A percentile compares a stretch with the other conserved stretches of the same genome.
These are phyloP conservation scores for Phytophthora colocasiae DNA, from an alignment of 352 stramenopile species.

Conservation along the genomic window DNA sequence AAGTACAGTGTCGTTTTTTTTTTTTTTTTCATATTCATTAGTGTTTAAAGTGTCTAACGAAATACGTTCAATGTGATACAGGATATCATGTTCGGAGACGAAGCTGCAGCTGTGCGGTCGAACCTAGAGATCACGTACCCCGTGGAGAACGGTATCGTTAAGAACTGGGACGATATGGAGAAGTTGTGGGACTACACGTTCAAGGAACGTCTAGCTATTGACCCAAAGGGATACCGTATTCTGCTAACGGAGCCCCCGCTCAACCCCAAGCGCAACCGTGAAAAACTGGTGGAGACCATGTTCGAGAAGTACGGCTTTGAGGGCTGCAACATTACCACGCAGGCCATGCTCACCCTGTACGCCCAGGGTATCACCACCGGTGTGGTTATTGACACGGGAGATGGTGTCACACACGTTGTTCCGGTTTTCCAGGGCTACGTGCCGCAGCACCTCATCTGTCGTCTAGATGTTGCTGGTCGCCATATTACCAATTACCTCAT, in stretches of 20 bases:
- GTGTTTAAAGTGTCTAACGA: not conserved
- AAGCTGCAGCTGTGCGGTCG: conserved; percentile 87
- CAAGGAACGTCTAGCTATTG: conserved; percentile 87
- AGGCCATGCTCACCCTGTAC: conserved; percentile 95
- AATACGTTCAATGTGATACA: conserved; percentile 28
- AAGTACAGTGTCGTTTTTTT: conserved; percentile 39
- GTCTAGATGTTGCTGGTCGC: conserved; percentile 92
- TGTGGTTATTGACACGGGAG: conserved; percentile 93
- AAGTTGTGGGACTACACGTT: conserved; percentile 98
- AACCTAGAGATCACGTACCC: conserved; percentile 91
- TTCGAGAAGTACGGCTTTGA: conserved; percentile 95
- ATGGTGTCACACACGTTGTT: conserved; percentile 94
- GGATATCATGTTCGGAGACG: conserved; percentile 97
- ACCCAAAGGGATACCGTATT: conserved; percentile 83
- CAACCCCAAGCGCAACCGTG: conserved; percentile 93
- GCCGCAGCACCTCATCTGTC: conserved; percentile 89
- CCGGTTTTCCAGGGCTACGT: conserved; percentile 93
- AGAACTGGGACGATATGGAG: conserved; percentile 98
- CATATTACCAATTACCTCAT: conserved; percentile 97
- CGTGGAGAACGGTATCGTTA: conserved; percentile 97
- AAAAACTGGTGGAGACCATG: conserved; percentile 94
- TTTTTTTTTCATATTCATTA: not conserved
- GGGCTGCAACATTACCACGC: conserved; percentile 90
- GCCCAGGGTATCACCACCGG: conserved; percentile 91
- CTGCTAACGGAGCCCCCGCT: conserved; percentile 93